Evolutionary conservation across 1,284 basidiomycete genomes (phyloP), one percentile per base, ranked within the genome.

Genomic region (Sutorius eximius): DNA sequence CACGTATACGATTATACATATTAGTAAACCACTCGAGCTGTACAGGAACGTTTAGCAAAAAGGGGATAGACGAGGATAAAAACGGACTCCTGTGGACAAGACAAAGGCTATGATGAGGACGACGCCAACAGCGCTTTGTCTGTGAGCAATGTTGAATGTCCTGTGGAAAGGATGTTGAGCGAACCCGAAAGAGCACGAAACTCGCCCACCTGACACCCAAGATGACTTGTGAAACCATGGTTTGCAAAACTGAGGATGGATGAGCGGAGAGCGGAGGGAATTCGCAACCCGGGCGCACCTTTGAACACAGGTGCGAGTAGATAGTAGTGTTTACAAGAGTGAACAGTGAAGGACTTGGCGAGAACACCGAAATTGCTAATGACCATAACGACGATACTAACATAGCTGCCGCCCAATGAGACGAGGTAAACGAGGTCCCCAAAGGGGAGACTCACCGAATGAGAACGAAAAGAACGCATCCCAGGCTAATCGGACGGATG

Each of bases 341-440:
- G 59, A 29, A 20, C 10, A 1, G 68, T 66, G 53, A 74, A 75
- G 5, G 57, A 46, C 11, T 59, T 60, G 24, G 64, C 58, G 52
- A 78, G 77, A 51, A 66, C 73, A 20, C 76, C 76, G 58, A 73
- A 67, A 55, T 73, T 74, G 59, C 71, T 74, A 50, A 76, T 49
- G 13, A 68, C 51, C 56, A 77, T 64, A n/a, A 71, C 64, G 6
- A 67, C 8, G 51, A 77, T 62, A 50, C 75, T 77, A 36, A 71
- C 47, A 61, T 78, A 78, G 45, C 75, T 72, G 49, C 15, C 22
- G 46, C 8, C n/a, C n/a, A 13, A 32, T 65, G 16, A 65, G 57
- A 59, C 42, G n/a, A 27, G 7, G 27, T 18, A 34, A n/a, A 9
- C 10, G 6, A 24, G 6, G 15, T 18, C n/a, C 0, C 11, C 16